Percentiles rank a stretch among this genome's conserved stretches.
Evolutionary conservation across 768 basidiomycete genomes (phyloP).

Genomic region (Suillus spraguei): DNA sequence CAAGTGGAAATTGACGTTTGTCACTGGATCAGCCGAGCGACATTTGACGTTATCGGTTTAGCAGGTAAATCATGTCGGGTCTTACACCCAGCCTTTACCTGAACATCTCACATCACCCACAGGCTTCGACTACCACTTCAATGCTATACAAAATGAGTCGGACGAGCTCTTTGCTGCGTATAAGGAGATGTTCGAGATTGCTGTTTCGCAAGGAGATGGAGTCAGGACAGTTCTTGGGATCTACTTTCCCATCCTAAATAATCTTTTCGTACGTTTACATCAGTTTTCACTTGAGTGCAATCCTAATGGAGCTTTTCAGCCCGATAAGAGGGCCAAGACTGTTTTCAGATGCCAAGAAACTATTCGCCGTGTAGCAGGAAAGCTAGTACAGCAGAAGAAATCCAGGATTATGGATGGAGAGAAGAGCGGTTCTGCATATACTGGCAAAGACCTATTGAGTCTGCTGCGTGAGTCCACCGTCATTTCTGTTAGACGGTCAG

Average conservation of each 20-base stretch:
- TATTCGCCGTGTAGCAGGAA: constrained; percentile 72
- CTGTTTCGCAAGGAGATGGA: constrained; percentile 57
- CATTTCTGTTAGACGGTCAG: constrained; percentile 2
- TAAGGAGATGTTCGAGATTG: constrained; percentile 82
- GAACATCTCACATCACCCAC: not conserved
- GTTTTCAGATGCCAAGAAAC: constrained; percentile 58
- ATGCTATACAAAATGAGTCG: constrained; percentile 76
- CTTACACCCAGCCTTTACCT: not conserved
- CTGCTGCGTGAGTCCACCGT: constrained; percentile 61
- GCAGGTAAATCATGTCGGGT: constrained; percentile 55
- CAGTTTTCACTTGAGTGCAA: not conserved
- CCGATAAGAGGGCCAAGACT: constrained; percentile 50
- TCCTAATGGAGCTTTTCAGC: constrained; percentile 39
- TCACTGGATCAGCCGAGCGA: constrained; percentile 80
- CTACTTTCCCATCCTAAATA: constrained; percentile 58
- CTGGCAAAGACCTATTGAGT: constrained; percentile 76
- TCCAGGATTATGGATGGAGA: constrained; percentile 64
- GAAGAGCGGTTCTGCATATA: constrained; percentile 49
- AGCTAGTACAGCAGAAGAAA: constrained; percentile 81
- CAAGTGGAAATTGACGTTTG: constrained; percentile 66
- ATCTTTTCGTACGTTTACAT: constrained; percentile 53
- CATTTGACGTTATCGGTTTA: constrained; percentile 91
- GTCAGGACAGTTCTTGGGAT: constrained; percentile 50
- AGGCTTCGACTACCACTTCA: constrained; percentile 90
- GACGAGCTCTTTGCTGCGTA: constrained; percentile 81